Evolutionary conservation across 2,329 filamentous ascomycete species (phyloP).

Genomic region (Cylindrodendrum hubeiense): DNA sequence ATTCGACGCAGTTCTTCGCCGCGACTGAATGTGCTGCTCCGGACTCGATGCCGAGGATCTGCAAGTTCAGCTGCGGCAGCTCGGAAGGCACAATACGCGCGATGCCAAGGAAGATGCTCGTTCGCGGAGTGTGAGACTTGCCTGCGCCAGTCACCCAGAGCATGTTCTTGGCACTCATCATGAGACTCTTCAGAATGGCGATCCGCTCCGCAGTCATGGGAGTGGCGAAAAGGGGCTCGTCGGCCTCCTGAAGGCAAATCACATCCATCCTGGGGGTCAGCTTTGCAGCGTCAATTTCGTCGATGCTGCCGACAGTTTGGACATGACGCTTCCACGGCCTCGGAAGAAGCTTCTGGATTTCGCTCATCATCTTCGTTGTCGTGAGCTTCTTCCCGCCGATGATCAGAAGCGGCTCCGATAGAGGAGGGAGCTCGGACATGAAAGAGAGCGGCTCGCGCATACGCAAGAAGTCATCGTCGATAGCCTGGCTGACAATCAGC

Average conservation of each 20-base stretch:
- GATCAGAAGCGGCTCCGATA: conserved; percentile 13
- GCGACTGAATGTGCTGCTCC: background rate
- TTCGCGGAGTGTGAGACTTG: conserved; percentile 15
- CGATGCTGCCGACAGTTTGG: conserved; percentile 5
- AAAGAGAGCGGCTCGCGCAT: conserved; percentile 21
- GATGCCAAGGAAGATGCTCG: conserved; percentile 25
- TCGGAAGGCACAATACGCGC: conserved; percentile 13
- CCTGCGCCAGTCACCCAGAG: conserved; percentile 26
- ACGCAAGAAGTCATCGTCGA: conserved; percentile 20
- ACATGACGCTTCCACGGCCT: conserved; percentile 21
- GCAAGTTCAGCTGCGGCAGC: conserved; percentile 20
- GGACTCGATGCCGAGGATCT: conserved; percentile 16
- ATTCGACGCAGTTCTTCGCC: conserved; percentile 9
- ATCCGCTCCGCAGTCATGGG: conserved; percentile 19
- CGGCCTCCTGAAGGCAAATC: conserved; percentile 23
- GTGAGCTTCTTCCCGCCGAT: conserved; percentile 21
- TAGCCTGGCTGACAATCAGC: conserved; percentile 21
- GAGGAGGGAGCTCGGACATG: conserved; percentile 11
- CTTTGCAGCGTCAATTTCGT: conserved; percentile 11
- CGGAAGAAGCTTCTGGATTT: conserved; percentile 22
- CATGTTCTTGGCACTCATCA: conserved; percentile 18
- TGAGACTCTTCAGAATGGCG: conserved; percentile 12
- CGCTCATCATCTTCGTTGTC: conserved; percentile 16
- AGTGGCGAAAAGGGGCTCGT: conserved; percentile 23
- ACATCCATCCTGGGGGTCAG: conserved; percentile 17